phyloP scores from a whole-genome alignment of 495 filamentous ascomycete genomes.

The Clohesyomyces aquaticus region DNA sequence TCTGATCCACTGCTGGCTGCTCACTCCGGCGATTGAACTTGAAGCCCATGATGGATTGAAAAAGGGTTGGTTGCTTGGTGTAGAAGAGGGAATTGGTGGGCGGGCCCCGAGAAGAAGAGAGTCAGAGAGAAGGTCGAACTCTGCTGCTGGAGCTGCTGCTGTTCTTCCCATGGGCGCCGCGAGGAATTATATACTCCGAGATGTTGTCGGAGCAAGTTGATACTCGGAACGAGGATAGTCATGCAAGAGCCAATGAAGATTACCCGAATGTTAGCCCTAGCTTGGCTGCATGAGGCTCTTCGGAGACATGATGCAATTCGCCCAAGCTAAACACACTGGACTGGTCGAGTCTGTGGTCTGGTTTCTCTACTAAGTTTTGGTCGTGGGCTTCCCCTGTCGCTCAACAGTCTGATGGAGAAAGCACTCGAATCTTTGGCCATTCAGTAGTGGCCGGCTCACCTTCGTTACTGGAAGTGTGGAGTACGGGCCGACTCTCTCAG shows the following conservation, averaged over 20 bases:
- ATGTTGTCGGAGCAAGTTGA: background rate
- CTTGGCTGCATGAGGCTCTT: background rate
- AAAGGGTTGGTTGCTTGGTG: background rate
- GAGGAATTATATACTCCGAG: slow-evolving; percentile 3
- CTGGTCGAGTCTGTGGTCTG: background rate
- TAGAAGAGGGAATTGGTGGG: background rate
- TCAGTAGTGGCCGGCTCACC: background rate
- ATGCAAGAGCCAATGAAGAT: background rate
- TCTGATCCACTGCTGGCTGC: slow-evolving; percentile 4
- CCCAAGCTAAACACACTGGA: background rate
- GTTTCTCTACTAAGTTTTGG: background rate
- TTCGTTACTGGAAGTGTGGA: slow-evolving; percentile 2
- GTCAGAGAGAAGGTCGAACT: background rate
- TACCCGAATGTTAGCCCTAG: background rate
- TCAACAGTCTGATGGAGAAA: slow-evolving; percentile 8
- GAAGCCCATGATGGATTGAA: slow-evolving; percentile 17
- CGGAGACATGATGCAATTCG: background rate
- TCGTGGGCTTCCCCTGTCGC: slow-evolving; percentile 6
- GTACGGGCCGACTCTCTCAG: slow-evolving; percentile 15
- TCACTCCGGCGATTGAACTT: slow-evolving; percentile 1
- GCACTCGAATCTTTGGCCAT: slow-evolving; percentile 2
- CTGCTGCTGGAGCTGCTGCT: background rate
- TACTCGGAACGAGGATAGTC: background rate
- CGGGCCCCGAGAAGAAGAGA: background rate
- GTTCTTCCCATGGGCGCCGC: background rate